Percentiles rank a stretch among this genome's conserved stretches.
These are phyloP conservation scores for Coniella lustricola DNA, from an alignment of 2,329 filamentous ascomycete genomes.

Conservation along the genomic window DNA sequence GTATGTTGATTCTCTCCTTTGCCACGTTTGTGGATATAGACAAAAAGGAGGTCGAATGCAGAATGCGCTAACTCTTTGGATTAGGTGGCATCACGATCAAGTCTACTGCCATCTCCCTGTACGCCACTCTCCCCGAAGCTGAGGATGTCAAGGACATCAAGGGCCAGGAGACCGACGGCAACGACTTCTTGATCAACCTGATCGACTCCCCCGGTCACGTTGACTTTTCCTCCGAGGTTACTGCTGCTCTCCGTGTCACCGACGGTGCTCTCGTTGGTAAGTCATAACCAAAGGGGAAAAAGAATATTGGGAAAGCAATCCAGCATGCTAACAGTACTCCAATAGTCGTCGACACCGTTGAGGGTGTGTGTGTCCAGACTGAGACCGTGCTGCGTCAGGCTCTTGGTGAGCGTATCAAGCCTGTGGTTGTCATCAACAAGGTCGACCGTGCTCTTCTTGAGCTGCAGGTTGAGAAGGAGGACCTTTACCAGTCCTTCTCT, in stretches of 20 bases:
- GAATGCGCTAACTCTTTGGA: conserved; percentile 7
- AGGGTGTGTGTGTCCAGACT: conserved; percentile 99
- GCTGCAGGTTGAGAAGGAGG: conserved; percentile 97
- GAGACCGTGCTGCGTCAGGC: conserved; percentile 99
- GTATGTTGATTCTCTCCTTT: conserved; percentile 27
- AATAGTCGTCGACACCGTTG: conserved; percentile 94
- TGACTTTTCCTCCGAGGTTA: conserved; percentile 99
- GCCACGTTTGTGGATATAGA: background rate
- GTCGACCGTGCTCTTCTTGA: conserved; percentile 99
- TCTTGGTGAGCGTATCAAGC: conserved; percentile 99
- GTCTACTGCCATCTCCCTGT: conserved; percentile 98
- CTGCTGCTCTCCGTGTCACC: conserved; percentile 98
- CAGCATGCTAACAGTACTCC: background rate
- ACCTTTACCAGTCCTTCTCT: conserved; percentile 99
- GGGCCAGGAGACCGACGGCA: conserved; percentile 78
- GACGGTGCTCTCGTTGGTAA: conserved; percentile 84
- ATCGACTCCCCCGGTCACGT: conserved; percentile 99
- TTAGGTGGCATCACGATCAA: conserved; percentile 93
- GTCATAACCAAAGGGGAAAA: background rate
- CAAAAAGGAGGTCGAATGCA: background rate
- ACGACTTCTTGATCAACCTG: conserved; percentile 99
- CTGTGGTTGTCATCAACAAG: conserved; percentile 99
- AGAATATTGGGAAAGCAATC: too few relatives aligned
- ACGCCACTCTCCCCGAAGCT: conserved; percentile 69
- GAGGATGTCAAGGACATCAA: conserved; percentile 95